Percentiles rank a stretch among this genome's conserved stretches.
These are phyloP conservation scores for Phialophora expanda DNA, from an alignment of 2,329 filamentous ascomycete genomes.

Conservation along the genomic window DNA sequence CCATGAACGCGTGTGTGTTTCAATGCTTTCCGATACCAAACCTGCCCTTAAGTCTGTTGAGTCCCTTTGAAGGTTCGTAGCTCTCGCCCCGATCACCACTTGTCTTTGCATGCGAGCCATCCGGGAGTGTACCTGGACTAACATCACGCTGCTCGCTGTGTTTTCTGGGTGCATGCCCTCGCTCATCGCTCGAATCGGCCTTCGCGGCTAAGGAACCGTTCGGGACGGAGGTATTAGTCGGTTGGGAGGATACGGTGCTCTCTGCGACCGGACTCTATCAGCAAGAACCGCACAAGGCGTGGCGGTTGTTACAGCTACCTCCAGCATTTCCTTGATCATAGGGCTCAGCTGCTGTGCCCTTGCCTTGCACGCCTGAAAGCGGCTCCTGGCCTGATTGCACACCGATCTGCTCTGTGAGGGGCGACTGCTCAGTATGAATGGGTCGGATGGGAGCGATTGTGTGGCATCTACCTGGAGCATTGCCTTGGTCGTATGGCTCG, in stretches of 20 bases:
- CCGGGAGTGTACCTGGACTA: constrained; percentile 36
- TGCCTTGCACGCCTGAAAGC: constrained; percentile 30
- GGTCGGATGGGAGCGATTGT: neutral
- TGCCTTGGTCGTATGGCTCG: constrained; percentile 37
- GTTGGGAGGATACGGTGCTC: constrained; percentile 21
- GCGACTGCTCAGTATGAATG: neutral
- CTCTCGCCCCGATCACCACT: constrained; percentile 37
- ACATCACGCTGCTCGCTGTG: constrained; percentile 33
- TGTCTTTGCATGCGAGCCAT: constrained; percentile 36
- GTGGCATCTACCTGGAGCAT: constrained; percentile 31
- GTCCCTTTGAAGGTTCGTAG: constrained; percentile 32
- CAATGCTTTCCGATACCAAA: constrained; percentile 33
- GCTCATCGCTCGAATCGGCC: constrained; percentile 17
- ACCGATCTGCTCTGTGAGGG: neutral
- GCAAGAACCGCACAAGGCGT: neutral
- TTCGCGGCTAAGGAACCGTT: constrained; percentile 14
- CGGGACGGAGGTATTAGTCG: constrained; percentile 8
- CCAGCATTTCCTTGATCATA: constrained; percentile 34
- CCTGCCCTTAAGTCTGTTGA: constrained; percentile 37
- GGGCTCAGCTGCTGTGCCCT: constrained; percentile 29
- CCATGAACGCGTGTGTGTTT: neutral
- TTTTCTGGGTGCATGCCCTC: constrained; percentile 15
- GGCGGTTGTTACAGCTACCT: constrained; percentile 16
- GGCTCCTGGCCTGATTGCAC: constrained; percentile 30
- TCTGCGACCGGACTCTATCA: constrained; percentile 17